phyloP scores from a whole-genome alignment of 2,329 filamentous ascomycete species.

The Calcarisporium arbuscula region DNA sequence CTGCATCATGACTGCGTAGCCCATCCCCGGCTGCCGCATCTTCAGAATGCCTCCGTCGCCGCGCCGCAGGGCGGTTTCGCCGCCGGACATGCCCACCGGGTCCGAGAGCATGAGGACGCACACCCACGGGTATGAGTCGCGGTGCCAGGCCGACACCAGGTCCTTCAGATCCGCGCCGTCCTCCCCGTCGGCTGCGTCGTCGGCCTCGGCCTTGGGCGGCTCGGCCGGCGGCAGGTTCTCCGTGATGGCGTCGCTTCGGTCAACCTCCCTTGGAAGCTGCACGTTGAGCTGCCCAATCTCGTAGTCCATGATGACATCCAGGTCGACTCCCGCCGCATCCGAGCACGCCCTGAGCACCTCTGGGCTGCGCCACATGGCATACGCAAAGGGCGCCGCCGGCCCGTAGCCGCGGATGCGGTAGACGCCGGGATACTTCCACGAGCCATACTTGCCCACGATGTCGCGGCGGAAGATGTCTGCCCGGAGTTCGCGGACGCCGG shows the following conservation, averaged over 20 bases:
- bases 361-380: constrained; percentile 43
- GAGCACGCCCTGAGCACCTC: constrained; percentile 48
- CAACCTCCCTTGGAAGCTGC: constrained; percentile 13
- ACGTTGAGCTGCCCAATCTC: constrained; percentile 56
- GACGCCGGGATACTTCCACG: constrained; percentile 8
- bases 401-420: constrained; percentile 8
- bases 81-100: constrained; percentile 39
- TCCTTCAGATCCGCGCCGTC: constrained; percentile 14
- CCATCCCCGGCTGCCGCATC: constrained; percentile 20
- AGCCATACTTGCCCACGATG: constrained; percentile 8
- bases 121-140: constrained; percentile 44
- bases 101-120: constrained; percentile 47
- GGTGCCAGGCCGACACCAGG: constrained; percentile 36
- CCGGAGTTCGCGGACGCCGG: constrained; percentile 5
- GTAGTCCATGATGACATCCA: constrained; percentile 49
- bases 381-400: constrained; percentile 3
- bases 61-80: constrained; percentile 20
- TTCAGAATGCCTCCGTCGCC: constrained; percentile 18
- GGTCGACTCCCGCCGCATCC: constrained; percentile 50
- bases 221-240: constrained; percentile 15
- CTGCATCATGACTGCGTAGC: constrained; percentile 36
- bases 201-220: constrained; percentile 16
- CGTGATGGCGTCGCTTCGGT: constrained; percentile 13
- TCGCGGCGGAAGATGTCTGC: constrained; percentile 7
- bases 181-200: constrained; percentile 13